Base-by-base conservation (phyloP, 2,329 filamentous ascomycete genomes). In the Trichoderma semiorbis region DNA sequence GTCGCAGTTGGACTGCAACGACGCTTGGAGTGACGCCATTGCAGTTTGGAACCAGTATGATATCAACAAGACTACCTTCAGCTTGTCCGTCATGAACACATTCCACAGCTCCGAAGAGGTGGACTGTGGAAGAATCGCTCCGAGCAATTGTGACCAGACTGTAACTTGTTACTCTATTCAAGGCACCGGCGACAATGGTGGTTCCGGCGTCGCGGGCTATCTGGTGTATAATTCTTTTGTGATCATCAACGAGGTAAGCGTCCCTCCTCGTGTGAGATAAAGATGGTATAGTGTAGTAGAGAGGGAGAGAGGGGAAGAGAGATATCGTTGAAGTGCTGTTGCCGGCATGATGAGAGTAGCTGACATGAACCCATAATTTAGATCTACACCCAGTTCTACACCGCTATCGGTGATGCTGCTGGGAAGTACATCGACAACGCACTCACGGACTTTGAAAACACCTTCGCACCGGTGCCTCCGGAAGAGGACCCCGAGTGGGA, bases 11-110 rank as follows among this genome's bases (percentile, higher is more conserved):
- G 71, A 77, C 57, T 66, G 74, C 2, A 69, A 74, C 11, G 73
- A 67, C 24, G 78, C 79, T 5, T 80, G 78, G 79, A 11, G 6
- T 0, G 77, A 80, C 50, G 73, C 75, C 5, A 70, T 78, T 10
- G 55, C 34, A 11, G 74, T 74, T 3, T 80, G 76, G 77, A 55
- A 36, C 47, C 0, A 72, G 74, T 3, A 70, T 64, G 18, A 74
- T 77, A 63, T 3, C 16, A 34, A 24, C 2, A 21, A 16, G 18
- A 63, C 62, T 30, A 47, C 21, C 30, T 57, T 39, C 14, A 36
- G 36, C 26, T 55, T 26, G n/a, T 64, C 70, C 21, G 28, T 72
- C 43, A 39, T 39, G 36, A 60, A 64, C 39, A 63, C 39, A 63
- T 39, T 68, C 28, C 34, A 63, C 76, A 26, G 14, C 39, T 5